These are phyloP conservation scores for Xylaria polymorpha DNA, from an alignment of 2,329 filamentous ascomycete genomes.

Conservation along the genomic window DNA sequence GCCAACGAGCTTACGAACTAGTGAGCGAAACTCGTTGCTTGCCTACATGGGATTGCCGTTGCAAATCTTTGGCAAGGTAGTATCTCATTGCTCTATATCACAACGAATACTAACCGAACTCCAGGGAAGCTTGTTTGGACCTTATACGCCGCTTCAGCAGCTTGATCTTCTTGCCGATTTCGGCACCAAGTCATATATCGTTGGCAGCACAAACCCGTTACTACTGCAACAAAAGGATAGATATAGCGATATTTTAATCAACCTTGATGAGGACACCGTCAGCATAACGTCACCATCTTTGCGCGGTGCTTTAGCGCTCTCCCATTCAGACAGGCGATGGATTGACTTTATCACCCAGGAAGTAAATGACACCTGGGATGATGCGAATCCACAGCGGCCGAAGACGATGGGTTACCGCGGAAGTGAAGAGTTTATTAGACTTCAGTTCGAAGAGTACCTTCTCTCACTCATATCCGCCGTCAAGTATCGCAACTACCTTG, in stretches of 20 bases:
- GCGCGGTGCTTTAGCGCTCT: constrained; percentile 78
- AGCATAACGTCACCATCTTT: constrained; percentile 85
- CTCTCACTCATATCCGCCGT: constrained; percentile 87
- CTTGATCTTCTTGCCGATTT: constrained; percentile 93
- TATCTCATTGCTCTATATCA: neutral
- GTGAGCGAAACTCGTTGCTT: constrained; percentile 88
- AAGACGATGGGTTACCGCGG: constrained; percentile 95
- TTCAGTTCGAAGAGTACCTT: constrained; percentile 97
- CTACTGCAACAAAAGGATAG: constrained; percentile 93
- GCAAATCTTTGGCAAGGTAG: constrained; percentile 91
- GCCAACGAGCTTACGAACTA: constrained; percentile 88
- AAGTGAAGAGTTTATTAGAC: constrained; percentile 95
- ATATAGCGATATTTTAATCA: constrained; percentile 96
- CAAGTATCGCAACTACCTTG: constrained; percentile 84
- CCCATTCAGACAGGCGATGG: constrained; percentile 90
- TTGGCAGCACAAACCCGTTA: constrained; percentile 95
- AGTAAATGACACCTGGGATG: constrained; percentile 97
- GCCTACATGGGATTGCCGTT: constrained; percentile 94
- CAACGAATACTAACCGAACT: constrained; percentile 23
- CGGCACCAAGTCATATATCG: constrained; percentile 95
- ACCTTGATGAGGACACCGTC: constrained; percentile 89
- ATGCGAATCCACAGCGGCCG: constrained; percentile 86
- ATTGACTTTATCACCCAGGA: constrained; percentile 95
- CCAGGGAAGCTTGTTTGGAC: constrained; percentile 91
- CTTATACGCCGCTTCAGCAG: constrained; percentile 96